phyloP scores from a whole-genome alignment of 2,329 filamentous ascomycete species.

The Botrytis deweyae region DNA sequence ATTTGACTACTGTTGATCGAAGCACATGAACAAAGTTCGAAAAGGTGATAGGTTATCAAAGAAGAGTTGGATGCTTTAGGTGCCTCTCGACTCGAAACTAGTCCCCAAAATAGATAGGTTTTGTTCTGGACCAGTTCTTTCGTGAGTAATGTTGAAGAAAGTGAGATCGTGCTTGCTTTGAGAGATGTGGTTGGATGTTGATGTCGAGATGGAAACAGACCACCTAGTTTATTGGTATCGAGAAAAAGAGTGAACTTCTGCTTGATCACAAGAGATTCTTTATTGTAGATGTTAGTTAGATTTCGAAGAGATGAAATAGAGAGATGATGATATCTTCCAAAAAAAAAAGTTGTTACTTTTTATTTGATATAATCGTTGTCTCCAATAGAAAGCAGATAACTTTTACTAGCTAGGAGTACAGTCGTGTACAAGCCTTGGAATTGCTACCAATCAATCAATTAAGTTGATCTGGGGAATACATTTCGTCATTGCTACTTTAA shows the following conservation, averaged over 20 bases:
- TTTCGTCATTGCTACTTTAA: conserved; percentile 17
- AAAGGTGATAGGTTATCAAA: conserved; percentile 11
- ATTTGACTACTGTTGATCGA: neutral
- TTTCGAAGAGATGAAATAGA: neutral
- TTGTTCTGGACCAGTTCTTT: conserved; percentile 16
- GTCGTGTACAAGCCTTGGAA: neutral
- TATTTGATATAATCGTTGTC: conserved; percentile 3
- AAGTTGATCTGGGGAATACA: conserved; percentile 10
- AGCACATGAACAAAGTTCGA: conserved; percentile 23
- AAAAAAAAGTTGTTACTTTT: neutral
- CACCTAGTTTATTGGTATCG: neutral
- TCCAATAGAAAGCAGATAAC: neutral
- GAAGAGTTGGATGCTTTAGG: conserved; percentile 17
- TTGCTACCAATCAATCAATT: conserved; percentile 8
- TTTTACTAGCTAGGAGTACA: neutral
- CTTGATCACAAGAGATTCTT: conserved; percentile 7
- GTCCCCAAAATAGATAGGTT: conserved; percentile 21
- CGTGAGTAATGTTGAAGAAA: conserved; percentile 8
- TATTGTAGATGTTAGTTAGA: neutral
- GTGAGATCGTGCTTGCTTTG: conserved; percentile 21
- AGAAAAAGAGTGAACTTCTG: neutral
- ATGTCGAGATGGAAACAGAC: neutral
- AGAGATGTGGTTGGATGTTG: conserved; percentile 23
- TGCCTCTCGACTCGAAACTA: conserved; percentile 15
- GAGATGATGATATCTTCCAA: neutral